These are phyloP conservation scores for Anastatica hierochuntica DNA, from an alignment of 345 rosid genomes.

Conservation along the genomic window DNA sequence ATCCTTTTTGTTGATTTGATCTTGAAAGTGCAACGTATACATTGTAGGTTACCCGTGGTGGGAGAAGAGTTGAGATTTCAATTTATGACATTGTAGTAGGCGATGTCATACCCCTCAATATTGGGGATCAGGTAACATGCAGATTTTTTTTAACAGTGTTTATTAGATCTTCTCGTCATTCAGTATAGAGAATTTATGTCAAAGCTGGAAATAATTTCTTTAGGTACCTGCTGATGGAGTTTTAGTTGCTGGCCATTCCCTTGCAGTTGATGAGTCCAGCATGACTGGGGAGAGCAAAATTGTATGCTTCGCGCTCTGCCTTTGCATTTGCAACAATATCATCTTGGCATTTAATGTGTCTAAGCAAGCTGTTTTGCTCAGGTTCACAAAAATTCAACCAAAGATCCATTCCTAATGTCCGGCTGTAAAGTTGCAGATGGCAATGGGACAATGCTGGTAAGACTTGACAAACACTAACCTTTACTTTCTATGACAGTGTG, in stretches of 20 bases:
- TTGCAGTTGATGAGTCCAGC: constrained; percentile 94
- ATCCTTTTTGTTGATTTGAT: constrained; percentile 2
- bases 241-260: constrained; percentile 69
- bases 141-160: not conserved
- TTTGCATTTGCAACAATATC: not conserved
- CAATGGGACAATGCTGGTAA: constrained; percentile 84
- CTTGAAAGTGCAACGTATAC: constrained; percentile 1
- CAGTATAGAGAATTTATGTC: too few species aligned
- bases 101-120: constrained; percentile 84
- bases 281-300: constrained; percentile 99
- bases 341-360: constrained; percentile 6
- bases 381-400: constrained; percentile 69
- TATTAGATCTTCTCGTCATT: not conserved
- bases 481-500: constrained; percentile 6
- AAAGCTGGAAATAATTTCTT: not conserved
- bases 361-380: constrained; percentile 23
- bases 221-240: constrained; percentile 99
- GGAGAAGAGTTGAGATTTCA: constrained; percentile 71
- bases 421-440: constrained; percentile 99
- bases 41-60: constrained; percentile 70
- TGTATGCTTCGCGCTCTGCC: constrained; percentile 30
- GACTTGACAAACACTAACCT: not conserved
- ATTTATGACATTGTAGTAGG: constrained; percentile 95
- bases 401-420: constrained; percentile 86
- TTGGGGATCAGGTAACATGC: constrained; percentile 96